Base-by-base conservation (phyloP, 495 filamentous ascomycete genomes). In the Aspergillus ellipticus region DNA sequence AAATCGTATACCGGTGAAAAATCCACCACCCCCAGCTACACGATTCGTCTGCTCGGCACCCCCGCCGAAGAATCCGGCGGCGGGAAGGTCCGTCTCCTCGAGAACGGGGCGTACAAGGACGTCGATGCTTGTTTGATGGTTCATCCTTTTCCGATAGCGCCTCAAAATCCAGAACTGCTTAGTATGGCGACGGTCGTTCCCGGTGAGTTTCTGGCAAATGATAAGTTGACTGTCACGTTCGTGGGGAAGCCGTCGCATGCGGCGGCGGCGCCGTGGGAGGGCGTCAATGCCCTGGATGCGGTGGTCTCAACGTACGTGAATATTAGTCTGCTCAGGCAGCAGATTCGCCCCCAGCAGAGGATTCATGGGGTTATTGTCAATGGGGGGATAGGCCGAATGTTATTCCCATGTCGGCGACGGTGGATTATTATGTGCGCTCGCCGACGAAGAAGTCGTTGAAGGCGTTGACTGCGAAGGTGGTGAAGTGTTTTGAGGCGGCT, bases 231-330 rank as follows among this genome's bases (percentile, higher is more conserved):
- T 15, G 68, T 71, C 1, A 71, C 58, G 0, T 75, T 78, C 50
- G 74, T 67, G 0, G 82, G 80, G 0, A 73, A 75, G 16, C 73
- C 80, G 11, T 72, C 81, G 0, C 80, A 84, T 58, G 80, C 83
- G 0, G 84, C 82, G 2, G 79, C 78, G 5, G 74, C 74, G 11
- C 85, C 85, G 0, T 87, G 85, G 84, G 69, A 80, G 22, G 84
- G 84, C 0, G 71, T 86, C 48, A 89, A 89, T 60, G 84, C 85
- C 0, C 74, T 87, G 0, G 85, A 88, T 58, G 85, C 83, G 0
- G 71, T 86, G 6, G 76, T 87, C 4, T 74, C 75, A 1, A 77
- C 80, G 0, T 89, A 87, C 65, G 83, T 84, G 42, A 78, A 76
- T 49, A 68, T 87, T 10, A 81, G 80, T 0, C 77, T 82, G 21